Conservation (phyloP, 1,139 yeast species). For the Pichia sp. region DNA sequence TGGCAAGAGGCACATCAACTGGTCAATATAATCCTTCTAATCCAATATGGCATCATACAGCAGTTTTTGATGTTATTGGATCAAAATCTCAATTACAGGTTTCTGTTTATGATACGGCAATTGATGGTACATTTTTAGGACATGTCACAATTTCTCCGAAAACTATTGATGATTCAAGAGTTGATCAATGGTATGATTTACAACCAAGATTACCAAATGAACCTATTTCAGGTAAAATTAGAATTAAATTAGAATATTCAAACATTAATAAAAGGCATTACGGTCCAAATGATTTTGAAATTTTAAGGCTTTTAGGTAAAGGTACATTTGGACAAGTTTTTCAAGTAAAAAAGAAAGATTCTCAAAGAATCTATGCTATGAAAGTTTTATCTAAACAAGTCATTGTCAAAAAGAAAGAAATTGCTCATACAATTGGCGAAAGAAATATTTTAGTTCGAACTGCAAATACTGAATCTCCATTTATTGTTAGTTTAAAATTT, state of each 20-base stretch:
- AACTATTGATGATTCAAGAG: slow-evolving; percentile 40
- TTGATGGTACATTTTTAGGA: slow-evolving; percentile 81
- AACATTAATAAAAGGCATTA: slow-evolving; percentile 66
- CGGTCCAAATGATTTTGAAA: slow-evolving; percentile 93
- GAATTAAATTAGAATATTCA: slow-evolving; percentile 68
- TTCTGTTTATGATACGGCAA: slow-evolving; percentile 77
- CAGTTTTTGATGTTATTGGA: slow-evolving; percentile 86
- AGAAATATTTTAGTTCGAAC: slow-evolving; percentile 90
- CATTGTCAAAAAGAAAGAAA: slow-evolving; percentile 92
- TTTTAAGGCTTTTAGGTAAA: slow-evolving; percentile 81
- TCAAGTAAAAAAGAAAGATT: slow-evolving; percentile 87
- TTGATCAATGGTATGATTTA: slow-evolving; percentile 66
- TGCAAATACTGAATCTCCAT: slow-evolving; percentile 71
- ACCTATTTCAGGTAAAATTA: slow-evolving; percentile 68
- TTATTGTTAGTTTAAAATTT: slow-evolving; percentile 90
- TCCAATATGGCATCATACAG: slow-evolving; percentile 88
- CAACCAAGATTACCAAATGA: slow-evolving; percentile 74
- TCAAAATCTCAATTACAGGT: slow-evolving; percentile 77
- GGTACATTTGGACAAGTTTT: slow-evolving; percentile 98
- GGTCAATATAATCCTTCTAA: slow-evolving; percentile 40
- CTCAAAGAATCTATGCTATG: slow-evolving; percentile 92
- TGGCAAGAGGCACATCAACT: slow-evolving; percentile 14
- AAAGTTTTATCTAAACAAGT: slow-evolving; percentile 90
- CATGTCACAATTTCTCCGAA: slow-evolving; percentile 71
- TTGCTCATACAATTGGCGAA: slow-evolving; percentile 97